Base-by-base conservation (phyloP, 2,329 filamentous ascomycete genomes). In the Monosporascus sp. region DNA sequence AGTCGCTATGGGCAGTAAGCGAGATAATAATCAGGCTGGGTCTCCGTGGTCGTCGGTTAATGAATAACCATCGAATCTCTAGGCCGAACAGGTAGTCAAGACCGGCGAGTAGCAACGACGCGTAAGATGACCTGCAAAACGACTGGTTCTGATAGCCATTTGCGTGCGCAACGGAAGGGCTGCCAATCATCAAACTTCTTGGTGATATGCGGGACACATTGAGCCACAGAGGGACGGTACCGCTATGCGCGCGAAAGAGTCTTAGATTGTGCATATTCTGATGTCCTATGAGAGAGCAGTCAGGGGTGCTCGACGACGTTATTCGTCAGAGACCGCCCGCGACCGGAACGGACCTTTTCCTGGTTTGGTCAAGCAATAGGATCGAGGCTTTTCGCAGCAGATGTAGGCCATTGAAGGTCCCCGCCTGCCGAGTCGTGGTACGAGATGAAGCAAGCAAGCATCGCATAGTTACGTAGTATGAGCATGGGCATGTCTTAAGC, bases 181-280 rank as follows among this genome's bases (percentile, higher is more conserved):
- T 46, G 16, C 43, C 24, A 27, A 46, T 46, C 43, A 46, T 27
- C 16, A 27, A 46, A 50, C 41, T 49, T 44, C 40, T 49, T 58
- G 54, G 52, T 52, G 54, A 59, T 54, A 54, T 55, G 53, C 60
- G 59, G 58, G 59, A 57, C 59, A 43, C 56, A 58, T 56, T 57
- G 59, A 61, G 59, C 65, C 63, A 57, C 57, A 67, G 61, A 63
- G 61, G 60, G 67, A 68, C 71, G 75, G 74, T 74, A 73, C 73
- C 73, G 72, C 74, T 66, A 71, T 74, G 69, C 69, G 64, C 63
- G 69, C 67, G 71, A 70, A 65, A 61, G 61, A 61, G 64, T 68
- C 66, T 70, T 66, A 65, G 69, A 67, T 64, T 61, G 60, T 73
- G 72, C 72, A 74, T 70, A 66, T 64, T 59, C 60, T 55, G 62